Evolutionary conservation across 108 stramenopile genomes (phyloP).

Genomic region (Conticribra weissflogii): DNA sequence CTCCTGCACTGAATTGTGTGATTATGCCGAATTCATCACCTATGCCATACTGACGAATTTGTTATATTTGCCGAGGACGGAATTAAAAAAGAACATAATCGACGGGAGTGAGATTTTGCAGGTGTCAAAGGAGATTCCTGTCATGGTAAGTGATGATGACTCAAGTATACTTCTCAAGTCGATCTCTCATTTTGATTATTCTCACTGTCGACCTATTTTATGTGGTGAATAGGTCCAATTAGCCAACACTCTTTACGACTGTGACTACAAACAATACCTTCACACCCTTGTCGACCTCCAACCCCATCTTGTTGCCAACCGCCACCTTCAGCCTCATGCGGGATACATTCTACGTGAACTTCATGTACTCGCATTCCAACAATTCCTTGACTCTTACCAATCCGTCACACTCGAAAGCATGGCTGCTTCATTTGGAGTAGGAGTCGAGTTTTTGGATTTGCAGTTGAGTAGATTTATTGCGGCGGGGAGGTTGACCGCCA

Average conservation of each 20-base stretch:
- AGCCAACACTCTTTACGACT: slow-evolving; percentile 89
- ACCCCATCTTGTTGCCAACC: slow-evolving; percentile 73
- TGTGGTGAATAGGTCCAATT: slow-evolving; percentile 54
- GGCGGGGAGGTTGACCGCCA: slow-evolving; percentile 92
- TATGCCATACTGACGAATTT: slow-evolving; percentile 92
- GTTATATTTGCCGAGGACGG: slow-evolving; percentile 82
- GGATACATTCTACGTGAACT: slow-evolving; percentile 91
- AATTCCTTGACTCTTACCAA: slow-evolving; percentile 99
- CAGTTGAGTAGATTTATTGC: slow-evolving; percentile 98
- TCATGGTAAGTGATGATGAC: slow-evolving; percentile 48
- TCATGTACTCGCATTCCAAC: slow-evolving; percentile 92
- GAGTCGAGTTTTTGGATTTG: slow-evolving; percentile 86
- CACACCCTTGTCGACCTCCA: slow-evolving; percentile 89
- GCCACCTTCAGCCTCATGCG: slow-evolving; percentile 87
- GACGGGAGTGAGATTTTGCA: slow-evolving; percentile 96
- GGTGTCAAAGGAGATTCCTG: slow-evolving; percentile 83
- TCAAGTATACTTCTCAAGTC: not conserved
- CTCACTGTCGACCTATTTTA: not conserved
- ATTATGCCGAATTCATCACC: slow-evolving; percentile 92
- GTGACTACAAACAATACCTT: slow-evolving; percentile 94
- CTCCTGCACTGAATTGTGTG: slow-evolving; percentile 94
- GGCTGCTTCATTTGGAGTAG: slow-evolving; percentile 95
- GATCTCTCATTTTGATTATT: not conserved
- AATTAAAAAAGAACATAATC: slow-evolving; percentile 92
- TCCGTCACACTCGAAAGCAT: slow-evolving; percentile 93